Evolutionary conservation across 495 filamentous ascomycete genomes (phyloP).

Genomic region (Haplographium delicatum): DNA sequence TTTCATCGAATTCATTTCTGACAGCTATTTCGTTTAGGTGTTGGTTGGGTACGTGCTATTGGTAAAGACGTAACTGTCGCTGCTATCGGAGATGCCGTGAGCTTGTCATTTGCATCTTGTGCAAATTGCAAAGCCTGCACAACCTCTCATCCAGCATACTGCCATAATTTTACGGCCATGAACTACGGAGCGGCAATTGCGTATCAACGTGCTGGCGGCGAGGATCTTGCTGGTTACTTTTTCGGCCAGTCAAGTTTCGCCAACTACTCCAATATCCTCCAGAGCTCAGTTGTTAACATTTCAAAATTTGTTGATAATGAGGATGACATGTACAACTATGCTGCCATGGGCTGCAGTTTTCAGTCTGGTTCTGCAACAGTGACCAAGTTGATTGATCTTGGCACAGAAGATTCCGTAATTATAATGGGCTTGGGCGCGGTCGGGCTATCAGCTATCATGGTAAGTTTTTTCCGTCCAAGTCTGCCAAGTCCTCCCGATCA

Average conservation of each 20-base stretch:
- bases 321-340: neutral
- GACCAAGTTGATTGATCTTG: neutral
- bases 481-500: too few relatives aligned
- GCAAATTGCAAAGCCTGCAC: constrained; percentile 35
- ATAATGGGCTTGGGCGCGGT: neutral
- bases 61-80: neutral
- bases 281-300: neutral
- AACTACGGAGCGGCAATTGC: neutral
- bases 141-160: neutral
- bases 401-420: neutral
- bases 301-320: neutral
- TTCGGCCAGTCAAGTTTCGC: constrained; percentile 1
- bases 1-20: too few relatives aligned
- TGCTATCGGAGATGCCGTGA: neutral
- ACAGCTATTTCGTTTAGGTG: neutral
- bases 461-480: too few relatives aligned
- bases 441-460: neutral
- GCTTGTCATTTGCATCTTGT: constrained; percentile 15
- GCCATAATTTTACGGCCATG: neutral
- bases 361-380: neutral
- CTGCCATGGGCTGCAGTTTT: neutral
- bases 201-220: neutral
- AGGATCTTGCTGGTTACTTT: neutral
- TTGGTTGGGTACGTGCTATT: neutral
- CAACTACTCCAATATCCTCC: neutral